Conservation (phyloP, 495 filamentous ascomycete genomes). For the Acidomyces sp. region DNA sequence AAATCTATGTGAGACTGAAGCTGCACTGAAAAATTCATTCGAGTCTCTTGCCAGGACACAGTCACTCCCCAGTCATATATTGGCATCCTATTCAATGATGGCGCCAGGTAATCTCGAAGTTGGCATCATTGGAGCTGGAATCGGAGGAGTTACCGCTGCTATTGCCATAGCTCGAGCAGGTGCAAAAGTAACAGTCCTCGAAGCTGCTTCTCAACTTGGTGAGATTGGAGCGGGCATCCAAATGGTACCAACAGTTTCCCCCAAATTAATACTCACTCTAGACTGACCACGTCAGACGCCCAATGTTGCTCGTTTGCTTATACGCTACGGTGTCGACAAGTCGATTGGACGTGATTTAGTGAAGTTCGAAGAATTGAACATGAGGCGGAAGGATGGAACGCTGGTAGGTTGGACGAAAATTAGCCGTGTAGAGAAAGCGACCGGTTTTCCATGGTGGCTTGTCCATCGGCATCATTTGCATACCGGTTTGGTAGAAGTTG, state of each 20-base stretch:
- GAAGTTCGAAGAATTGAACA: slow-evolving; percentile 30
- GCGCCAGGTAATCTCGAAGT: slow-evolving; percentile 6
- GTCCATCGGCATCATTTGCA: slow-evolving; percentile 30
- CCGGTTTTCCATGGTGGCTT: slow-evolving; percentile 21
- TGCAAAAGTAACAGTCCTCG: slow-evolving; percentile 18
- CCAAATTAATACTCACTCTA: neutral
- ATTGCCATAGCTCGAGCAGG: slow-evolving; percentile 23
- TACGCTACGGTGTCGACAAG: slow-evolving; percentile 27
- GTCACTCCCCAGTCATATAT: too few species aligned
- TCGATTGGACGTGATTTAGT: slow-evolving; percentile 30
- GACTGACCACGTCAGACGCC: slow-evolving; percentile 13
- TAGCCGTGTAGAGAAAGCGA: slow-evolving; percentile 11
- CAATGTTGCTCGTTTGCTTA: slow-evolving; percentile 15
- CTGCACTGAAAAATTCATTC: too few species aligned
- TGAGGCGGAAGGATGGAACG: slow-evolving; percentile 31
- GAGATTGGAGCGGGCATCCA: slow-evolving; percentile 18
- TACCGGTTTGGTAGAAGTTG: slow-evolving; percentile 28
- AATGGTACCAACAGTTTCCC: slow-evolving; percentile 4
- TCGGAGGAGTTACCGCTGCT: slow-evolving; percentile 22
- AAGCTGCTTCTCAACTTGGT: slow-evolving; percentile 16
- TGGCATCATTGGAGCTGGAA: slow-evolving; percentile 24
- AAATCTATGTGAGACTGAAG: too few species aligned
- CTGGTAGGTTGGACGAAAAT: slow-evolving; percentile 27
- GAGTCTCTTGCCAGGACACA: too few species aligned
- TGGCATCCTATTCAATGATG: too few species aligned